Conservation (phyloP, 306 rosid species). For the Benincasa hispida region DNA sequence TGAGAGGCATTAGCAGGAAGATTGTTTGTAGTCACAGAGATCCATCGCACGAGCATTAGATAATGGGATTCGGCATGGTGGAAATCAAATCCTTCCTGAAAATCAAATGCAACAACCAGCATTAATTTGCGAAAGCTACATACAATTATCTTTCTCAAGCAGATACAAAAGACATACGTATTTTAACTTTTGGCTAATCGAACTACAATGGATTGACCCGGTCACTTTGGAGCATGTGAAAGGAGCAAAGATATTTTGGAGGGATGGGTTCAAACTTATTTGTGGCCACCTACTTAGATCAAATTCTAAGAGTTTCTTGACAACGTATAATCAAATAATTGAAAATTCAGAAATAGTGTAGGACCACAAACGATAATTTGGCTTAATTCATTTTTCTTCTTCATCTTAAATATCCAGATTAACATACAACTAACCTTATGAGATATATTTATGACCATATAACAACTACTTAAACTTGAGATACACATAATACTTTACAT, state of each 20-base stretch:
- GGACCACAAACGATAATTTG: neutral
- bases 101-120: neutral
- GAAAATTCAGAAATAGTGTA: neutral
- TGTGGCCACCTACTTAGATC: neutral
- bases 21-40: conserved; percentile 44
- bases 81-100: conserved; percentile 70
- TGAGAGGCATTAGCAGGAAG: conserved; percentile 90
- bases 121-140: neutral
- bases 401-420: neutral
- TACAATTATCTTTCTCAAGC: neutral
- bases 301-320: neutral
- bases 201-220: neutral
- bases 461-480: neutral
- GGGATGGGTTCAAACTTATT: neutral
- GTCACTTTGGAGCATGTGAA: neutral
- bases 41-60: conserved; percentile 72
- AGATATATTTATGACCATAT: neutral
- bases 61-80: conserved; percentile 85
- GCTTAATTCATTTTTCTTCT: neutral
- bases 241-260: neutral
- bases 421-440: neutral
- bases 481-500: neutral
- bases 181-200: neutral
- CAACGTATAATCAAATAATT: neutral
- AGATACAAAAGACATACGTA: neutral